These are phyloP conservation scores for Vitis riparia DNA, from an alignment of 164 flowering plant species.

Conservation along the genomic window DNA sequence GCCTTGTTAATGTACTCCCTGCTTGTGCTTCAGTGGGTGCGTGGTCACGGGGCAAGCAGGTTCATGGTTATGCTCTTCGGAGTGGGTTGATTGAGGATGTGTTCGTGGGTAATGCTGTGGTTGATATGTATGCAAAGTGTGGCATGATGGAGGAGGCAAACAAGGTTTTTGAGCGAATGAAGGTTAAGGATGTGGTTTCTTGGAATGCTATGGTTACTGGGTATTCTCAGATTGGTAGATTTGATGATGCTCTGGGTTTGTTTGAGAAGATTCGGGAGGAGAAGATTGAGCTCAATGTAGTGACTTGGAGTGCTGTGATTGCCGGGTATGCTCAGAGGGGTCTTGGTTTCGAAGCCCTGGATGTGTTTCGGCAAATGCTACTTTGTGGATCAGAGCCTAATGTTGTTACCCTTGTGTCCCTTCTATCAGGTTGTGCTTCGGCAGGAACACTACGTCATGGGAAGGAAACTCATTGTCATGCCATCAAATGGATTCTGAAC, in stretches of 20 bases:
- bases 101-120: constrained; percentile 62
- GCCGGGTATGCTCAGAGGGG: constrained; percentile 81
- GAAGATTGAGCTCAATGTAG: constrained; percentile 59
- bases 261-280: constrained; percentile 54
- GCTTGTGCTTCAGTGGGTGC: constrained; percentile 47
- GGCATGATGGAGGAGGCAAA: constrained; percentile 50
- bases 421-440: constrained; percentile 75
- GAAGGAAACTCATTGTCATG: constrained; percentile 65
- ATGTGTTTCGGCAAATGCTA: constrained; percentile 64
- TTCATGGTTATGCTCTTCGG: constrained; percentile 51
- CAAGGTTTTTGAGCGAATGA: constrained; percentile 51
- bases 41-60: constrained; percentile 36
- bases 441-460: constrained; percentile 60
- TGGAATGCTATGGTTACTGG: constrained; percentile 89
- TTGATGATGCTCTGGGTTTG: constrained; percentile 51
- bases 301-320: constrained; percentile 85
- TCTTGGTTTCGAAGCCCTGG: constrained; percentile 53
- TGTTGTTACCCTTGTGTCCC: constrained; percentile 66
- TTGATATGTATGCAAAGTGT: constrained; percentile 71
- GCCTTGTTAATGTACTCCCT: constrained; percentile 65
- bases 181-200: constrained; percentile 66
- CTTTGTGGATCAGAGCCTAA: constrained; percentile 50
- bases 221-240: constrained; percentile 63
- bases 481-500: constrained; percentile 41
- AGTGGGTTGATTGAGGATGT: constrained; percentile 46